Evolutionary conservation across 345 rosid genomes (phyloP).

Genomic region (Abelmoschus esculentus): DNA sequence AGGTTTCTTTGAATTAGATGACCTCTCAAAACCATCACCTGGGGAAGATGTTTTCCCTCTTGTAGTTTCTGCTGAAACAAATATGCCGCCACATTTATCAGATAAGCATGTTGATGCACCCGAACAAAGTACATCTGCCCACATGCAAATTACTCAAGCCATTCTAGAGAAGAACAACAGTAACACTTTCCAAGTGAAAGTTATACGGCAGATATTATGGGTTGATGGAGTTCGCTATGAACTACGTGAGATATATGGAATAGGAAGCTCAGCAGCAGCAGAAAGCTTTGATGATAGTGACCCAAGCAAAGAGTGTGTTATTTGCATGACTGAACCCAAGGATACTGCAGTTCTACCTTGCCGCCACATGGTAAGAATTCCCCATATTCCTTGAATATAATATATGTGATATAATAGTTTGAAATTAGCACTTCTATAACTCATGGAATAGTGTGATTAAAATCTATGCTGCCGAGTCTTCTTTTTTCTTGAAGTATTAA

Average conservation of each 20-base stretch:
- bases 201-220: constrained; percentile 73
- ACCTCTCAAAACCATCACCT: constrained; percentile 63
- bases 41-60: constrained; percentile 75
- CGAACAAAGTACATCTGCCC: constrained; percentile 29
- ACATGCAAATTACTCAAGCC: constrained; percentile 76
- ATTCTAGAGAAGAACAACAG: constrained; percentile 43
- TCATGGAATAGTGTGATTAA: background rate
- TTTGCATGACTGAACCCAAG: constrained; percentile 90
- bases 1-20: constrained; percentile 72
- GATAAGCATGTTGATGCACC: constrained; percentile 21
- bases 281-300: constrained; percentile 48
- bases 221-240: constrained; percentile 71
- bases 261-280: constrained; percentile 45
- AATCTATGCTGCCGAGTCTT: background rate
- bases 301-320: constrained; percentile 76
- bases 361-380: constrained; percentile 72
- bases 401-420: background rate
- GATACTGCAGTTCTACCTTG: constrained; percentile 84
- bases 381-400: constrained; percentile 4
- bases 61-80: constrained; percentile 68
- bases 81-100: constrained; percentile 18
- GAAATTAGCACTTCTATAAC: background rate
- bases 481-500: background rate
- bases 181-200: constrained; percentile 55
- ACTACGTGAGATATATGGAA: constrained; percentile 68